A percentile compares a stretch with the other conserved stretches of the same genome.
These are phyloP conservation scores for sweet orange (Citrus sinensis) DNA, from an alignment of 345 rosid species.

Conservation along the genomic window DNA sequence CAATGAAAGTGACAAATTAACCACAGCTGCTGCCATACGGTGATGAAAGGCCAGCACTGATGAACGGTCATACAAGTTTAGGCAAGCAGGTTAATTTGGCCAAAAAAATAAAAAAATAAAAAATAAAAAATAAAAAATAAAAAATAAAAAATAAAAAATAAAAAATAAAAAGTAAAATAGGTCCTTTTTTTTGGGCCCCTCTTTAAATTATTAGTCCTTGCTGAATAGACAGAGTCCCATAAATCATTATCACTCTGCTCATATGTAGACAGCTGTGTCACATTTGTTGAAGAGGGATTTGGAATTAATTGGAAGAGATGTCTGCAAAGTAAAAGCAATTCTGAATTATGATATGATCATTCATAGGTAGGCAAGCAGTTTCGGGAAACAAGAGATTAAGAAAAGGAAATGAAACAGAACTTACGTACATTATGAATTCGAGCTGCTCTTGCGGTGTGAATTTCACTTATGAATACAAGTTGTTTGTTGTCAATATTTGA, in stretches of 20 bases:
- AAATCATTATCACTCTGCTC: not conserved
- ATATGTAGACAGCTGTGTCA: constrained; percentile 22
- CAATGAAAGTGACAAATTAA: constrained; percentile 8
- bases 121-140: too few species aligned
- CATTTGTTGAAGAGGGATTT: constrained; percentile 28
- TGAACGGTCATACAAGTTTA: not conserved
- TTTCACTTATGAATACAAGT: constrained; percentile 21
- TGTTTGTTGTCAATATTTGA: constrained; percentile 9
- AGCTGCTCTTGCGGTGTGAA: constrained; percentile 1
- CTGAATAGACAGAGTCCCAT: not conserved
- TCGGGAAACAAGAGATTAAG: not conserved
- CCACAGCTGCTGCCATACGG: not conserved
- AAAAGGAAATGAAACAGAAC: constrained; percentile 1
- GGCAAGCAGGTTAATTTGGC: not conserved
- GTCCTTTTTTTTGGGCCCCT: not conserved
- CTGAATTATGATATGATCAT: not conserved
- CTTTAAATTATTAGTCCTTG: not conserved
- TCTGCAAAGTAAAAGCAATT: constrained; percentile 3
- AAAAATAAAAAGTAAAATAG: too few species aligned
- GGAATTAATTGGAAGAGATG: constrained; percentile 8
- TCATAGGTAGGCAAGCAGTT: not conserved
- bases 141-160: too few species aligned
- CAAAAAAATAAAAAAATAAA: not conserved
- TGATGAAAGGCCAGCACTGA: not conserved
- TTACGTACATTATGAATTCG: constrained; percentile 18